A percentile compares a stretch with the other conserved stretches of the same genome.
phyloP scores from a whole-genome alignment of 1,284 basidiomycete genomes.

The Tilletiopsis washingtonensis region DNA sequence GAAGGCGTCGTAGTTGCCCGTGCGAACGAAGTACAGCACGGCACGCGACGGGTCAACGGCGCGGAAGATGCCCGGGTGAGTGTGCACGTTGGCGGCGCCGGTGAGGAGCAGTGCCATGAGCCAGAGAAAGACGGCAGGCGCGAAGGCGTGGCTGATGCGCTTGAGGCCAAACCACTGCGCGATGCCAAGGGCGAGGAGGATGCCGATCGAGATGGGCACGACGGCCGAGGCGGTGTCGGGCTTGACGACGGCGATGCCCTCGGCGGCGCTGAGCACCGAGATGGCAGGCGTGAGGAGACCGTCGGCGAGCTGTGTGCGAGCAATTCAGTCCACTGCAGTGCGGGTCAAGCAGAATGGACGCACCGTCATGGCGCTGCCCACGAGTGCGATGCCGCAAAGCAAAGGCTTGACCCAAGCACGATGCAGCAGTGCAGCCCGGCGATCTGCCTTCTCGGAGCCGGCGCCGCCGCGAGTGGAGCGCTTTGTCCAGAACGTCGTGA shows the following conservation, averaged over 20 bases:
- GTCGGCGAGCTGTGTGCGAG: not conserved
- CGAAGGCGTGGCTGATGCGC: constrained; percentile 54
- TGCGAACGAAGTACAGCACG: constrained; percentile 60
- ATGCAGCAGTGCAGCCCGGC: too few relatives aligned
- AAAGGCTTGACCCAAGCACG: too few relatives aligned
- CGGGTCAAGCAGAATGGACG: too few relatives aligned
- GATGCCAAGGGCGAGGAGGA: constrained; percentile 58
- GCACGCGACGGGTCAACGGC: constrained; percentile 63
- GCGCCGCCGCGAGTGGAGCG: too few relatives aligned
- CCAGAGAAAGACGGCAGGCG: constrained; percentile 59
- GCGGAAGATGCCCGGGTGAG: constrained; percentile 58
- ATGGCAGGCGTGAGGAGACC: constrained; percentile 57
- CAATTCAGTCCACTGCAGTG: too few relatives aligned
- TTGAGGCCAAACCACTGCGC: constrained; percentile 58
- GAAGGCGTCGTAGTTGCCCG: constrained; percentile 57
- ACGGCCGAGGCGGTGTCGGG: constrained; percentile 50
- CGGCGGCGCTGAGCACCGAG: constrained; percentile 61
- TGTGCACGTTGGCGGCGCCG: constrained; percentile 58
- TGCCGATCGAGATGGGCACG: constrained; percentile 57
- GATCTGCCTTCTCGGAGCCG: too few relatives aligned
- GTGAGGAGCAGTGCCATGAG: constrained; percentile 54
- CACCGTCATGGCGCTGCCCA: too few relatives aligned
- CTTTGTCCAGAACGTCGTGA: too few relatives aligned
- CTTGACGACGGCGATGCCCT: constrained; percentile 59
- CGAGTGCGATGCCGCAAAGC: too few relatives aligned